These are phyloP conservation scores for Monosporascus ibericus DNA, from an alignment of 2,329 filamentous ascomycete genomes.

Conservation along the genomic window DNA sequence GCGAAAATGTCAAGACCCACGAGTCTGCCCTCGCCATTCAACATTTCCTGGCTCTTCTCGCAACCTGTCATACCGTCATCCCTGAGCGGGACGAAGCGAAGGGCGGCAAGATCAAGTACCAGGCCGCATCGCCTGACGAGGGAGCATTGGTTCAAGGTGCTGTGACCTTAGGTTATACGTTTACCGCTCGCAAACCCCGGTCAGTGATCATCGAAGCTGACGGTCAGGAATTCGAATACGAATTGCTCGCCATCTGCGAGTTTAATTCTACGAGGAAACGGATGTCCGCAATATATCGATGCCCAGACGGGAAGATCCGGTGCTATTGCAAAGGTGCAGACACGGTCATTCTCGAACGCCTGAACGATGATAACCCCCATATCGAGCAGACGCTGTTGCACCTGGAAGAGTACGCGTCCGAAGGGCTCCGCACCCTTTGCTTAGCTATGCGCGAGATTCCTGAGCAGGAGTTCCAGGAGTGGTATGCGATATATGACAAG, in stretches of 20 bases:
- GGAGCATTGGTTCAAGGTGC: slow-evolving; percentile 95
- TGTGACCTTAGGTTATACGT: slow-evolving; percentile 77
- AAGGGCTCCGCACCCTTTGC: slow-evolving; percentile 90
- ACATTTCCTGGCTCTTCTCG: slow-evolving; percentile 80
- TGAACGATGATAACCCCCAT: slow-evolving; percentile 76
- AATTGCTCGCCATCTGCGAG: slow-evolving; percentile 93
- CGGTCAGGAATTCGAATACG: slow-evolving; percentile 72
- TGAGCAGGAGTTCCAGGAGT: slow-evolving; percentile 82
- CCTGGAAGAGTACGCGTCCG: slow-evolving; percentile 96
- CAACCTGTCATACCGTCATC: slow-evolving; percentile 95
- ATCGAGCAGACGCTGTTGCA: slow-evolving; percentile 89
- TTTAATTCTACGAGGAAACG: slow-evolving; percentile 97
- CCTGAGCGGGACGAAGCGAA: slow-evolving; percentile 79
- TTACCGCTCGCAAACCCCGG: slow-evolving; percentile 82
- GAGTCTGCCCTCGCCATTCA: slow-evolving; percentile 49
- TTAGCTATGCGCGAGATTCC: slow-evolving; percentile 89
- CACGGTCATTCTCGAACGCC: slow-evolving; percentile 90
- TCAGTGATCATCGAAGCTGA: slow-evolving; percentile 77
- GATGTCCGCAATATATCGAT: slow-evolving; percentile 97
- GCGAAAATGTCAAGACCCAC: slow-evolving; percentile 59
- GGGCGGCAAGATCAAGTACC: slow-evolving; percentile 83
- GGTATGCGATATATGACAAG: slow-evolving; percentile 79
- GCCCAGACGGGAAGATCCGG: slow-evolving; percentile 89
- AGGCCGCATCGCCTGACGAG: slow-evolving; percentile 95
- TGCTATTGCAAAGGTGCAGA: slow-evolving; percentile 96